A percentile compares a stretch with the other conserved stretches of the same genome.
These are phyloP conservation scores for Kodamaea lidongshanica DNA, from an alignment of 805 yeast genomes.

Conservation along the genomic window DNA sequence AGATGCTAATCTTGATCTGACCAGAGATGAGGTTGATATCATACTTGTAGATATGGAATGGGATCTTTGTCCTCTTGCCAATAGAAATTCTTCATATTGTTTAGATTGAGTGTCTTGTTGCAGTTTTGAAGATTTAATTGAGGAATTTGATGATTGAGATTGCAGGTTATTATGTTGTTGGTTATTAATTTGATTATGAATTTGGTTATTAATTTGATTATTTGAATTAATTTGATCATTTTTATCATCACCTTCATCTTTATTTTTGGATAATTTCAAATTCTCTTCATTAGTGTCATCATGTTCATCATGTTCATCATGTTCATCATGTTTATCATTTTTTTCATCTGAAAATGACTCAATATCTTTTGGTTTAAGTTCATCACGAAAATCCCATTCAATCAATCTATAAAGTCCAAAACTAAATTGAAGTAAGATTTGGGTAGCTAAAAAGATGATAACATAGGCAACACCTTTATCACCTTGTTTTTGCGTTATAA, in stretches of 20 bases:
- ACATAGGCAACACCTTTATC: constrained; percentile 78
- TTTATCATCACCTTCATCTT: constrained; percentile 2
- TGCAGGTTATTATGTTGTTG: too few relatives aligned
- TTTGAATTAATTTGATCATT: neutral
- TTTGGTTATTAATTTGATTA: neutral
- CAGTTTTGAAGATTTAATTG: neutral
- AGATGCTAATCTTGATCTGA: constrained; percentile 19
- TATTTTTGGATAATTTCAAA: neutral
- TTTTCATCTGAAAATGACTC: constrained; percentile 10
- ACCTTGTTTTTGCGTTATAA: constrained; percentile 54
- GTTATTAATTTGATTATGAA: too few relatives aligned
- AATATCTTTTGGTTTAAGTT: too few relatives aligned
- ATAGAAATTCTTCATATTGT: constrained; percentile 20
- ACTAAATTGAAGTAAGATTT: constrained; percentile 64
- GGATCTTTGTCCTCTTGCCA: constrained; percentile 6
- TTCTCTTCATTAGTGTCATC: constrained; percentile 3
- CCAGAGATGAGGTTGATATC: constrained; percentile 2
- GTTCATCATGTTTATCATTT: constrained; percentile 2
- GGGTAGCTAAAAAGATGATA: constrained; percentile 67
- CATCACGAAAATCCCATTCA: constrained; percentile 59
- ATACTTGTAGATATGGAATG: too few relatives aligned
- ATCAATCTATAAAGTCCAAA: constrained; percentile 68
- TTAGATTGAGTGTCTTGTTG: constrained; percentile 3
- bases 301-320: constrained; percentile 11
- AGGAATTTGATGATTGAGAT: too few relatives aligned